Percentiles rank a stretch among this genome's conserved stretches.
Evolutionary conservation across 129 eudicot species (phyloP).

Genomic region (Deinandra increscens): DNA sequence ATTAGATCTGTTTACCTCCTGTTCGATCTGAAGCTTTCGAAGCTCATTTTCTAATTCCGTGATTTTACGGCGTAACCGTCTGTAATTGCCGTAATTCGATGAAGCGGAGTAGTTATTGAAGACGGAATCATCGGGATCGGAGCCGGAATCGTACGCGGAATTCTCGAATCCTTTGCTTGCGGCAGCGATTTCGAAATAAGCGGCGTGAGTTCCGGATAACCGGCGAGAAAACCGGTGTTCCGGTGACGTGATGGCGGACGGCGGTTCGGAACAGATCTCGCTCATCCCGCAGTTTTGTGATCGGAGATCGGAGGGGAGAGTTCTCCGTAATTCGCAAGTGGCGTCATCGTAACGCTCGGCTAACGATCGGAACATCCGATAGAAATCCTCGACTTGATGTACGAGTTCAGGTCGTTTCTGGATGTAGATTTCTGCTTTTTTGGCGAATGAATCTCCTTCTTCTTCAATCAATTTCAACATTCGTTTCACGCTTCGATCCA

Average conservation of each 20-base stretch:
- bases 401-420: conserved; percentile 69
- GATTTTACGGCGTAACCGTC: conserved; percentile 43
- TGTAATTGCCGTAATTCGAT: conserved; percentile 40
- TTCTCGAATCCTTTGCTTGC: conserved; percentile 59
- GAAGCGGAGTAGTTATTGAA: conserved; percentile 38
- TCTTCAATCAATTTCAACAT: conserved; percentile 81
- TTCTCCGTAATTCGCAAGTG: conserved; percentile 45
- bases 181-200: conserved; percentile 63
- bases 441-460: conserved; percentile 89
- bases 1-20: conserved; percentile 33
- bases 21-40: conserved; percentile 42
- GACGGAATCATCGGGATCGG: conserved; percentile 71
- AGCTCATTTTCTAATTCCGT: conserved; percentile 56
- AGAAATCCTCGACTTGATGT: conserved; percentile 66
- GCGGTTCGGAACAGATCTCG: conserved; percentile 53
- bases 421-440: conserved; percentile 83
- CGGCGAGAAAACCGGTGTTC: conserved; percentile 43
- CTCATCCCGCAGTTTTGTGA: conserved; percentile 53
- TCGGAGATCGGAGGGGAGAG: conserved; percentile 50
- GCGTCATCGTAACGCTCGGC: conserved; percentile 81
- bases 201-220: conserved; percentile 59
- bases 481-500: conserved; percentile 76
- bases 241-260: conserved; percentile 46
- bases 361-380: conserved; percentile 68
- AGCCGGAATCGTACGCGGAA: conserved; percentile 57